Evolutionary conservation across 1,284 basidiomycete species (phyloP).

Genomic region (Trichosporon inkin): DNA sequence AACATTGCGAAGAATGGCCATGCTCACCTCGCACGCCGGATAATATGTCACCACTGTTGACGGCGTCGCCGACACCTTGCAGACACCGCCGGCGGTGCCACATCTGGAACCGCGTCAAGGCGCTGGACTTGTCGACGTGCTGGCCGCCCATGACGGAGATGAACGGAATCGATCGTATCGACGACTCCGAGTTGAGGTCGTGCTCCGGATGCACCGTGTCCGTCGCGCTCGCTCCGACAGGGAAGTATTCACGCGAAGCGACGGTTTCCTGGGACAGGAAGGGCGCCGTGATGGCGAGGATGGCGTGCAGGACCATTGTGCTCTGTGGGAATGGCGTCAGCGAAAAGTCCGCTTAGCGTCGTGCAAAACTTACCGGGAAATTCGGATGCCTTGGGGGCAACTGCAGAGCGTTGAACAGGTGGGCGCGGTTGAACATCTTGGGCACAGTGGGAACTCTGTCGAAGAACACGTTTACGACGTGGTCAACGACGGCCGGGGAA

Average conservation of each 20-base stretch:
- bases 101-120: slow-evolving; percentile 33
- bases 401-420: slow-evolving; percentile 29
- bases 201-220: slow-evolving; percentile 34
- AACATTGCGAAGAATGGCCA: no score
- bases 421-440: slow-evolving; percentile 36
- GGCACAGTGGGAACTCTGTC: slow-evolving; percentile 37
- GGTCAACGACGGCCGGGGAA: slow-evolving; percentile 32
- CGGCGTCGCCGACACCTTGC: slow-evolving; percentile 21
- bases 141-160: slow-evolving; percentile 1
- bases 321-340: not conserved
- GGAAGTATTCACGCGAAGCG: slow-evolving; percentile 36
- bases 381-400: slow-evolving; percentile 34
- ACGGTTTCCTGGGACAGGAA: slow-evolving; percentile 32
- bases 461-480: slow-evolving; percentile 39
- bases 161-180: not conserved
- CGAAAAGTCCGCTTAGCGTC: not conserved
- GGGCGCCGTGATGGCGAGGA: slow-evolving; percentile 36
- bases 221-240: slow-evolving; percentile 28
- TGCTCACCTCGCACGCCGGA: not conserved
- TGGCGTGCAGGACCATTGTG: slow-evolving; percentile 34
- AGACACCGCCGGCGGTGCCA: slow-evolving; percentile 45
- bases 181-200: slow-evolving; percentile 24
- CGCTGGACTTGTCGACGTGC: slow-evolving; percentile 1
- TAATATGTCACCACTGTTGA: slow-evolving; percentile 20
- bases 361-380: slow-evolving; percentile 37